Conservation (phyloP, 2,329 filamentous ascomycete genomes). For the Claviceps sp. region DNA sequence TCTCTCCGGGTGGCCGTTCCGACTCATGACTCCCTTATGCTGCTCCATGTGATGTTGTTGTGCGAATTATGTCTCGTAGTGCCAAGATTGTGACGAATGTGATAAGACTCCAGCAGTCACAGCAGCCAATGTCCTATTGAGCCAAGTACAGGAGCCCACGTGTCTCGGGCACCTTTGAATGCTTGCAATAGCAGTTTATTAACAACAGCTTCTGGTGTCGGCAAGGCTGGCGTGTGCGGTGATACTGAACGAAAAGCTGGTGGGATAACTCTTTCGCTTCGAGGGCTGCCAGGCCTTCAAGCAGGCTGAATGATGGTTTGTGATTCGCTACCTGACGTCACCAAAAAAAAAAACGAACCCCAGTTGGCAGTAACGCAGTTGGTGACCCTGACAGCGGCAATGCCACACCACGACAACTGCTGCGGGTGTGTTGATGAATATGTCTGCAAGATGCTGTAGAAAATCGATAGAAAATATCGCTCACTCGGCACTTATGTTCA, state of each 20-base stretch:
- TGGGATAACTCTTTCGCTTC: background rate
- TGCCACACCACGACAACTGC: background rate
- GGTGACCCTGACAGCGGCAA: background rate
- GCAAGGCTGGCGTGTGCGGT: background rate
- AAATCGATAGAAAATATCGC: background rate
- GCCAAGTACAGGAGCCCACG: background rate
- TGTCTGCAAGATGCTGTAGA: background rate
- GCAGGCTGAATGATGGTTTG: background rate
- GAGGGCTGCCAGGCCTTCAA: background rate
- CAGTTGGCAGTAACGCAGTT: background rate
- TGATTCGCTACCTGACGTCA: background rate
- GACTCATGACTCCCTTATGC: slow-evolving; percentile 6
- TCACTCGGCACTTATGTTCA: background rate
- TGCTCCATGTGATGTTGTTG: background rate
- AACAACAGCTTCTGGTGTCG: no score
- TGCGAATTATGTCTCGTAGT: background rate
- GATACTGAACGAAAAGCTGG: background rate
- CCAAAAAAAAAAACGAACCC: background rate
- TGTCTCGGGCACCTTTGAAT: background rate
- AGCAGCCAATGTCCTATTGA: background rate
- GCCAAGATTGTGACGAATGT: background rate
- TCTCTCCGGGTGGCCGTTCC: slow-evolving; percentile 16
- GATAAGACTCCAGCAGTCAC: background rate
- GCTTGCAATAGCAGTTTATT: background rate
- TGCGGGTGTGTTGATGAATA: background rate